Base-by-base conservation (phyloP, 139 green algal genomes). In the Marvania coccoides region DNA sequence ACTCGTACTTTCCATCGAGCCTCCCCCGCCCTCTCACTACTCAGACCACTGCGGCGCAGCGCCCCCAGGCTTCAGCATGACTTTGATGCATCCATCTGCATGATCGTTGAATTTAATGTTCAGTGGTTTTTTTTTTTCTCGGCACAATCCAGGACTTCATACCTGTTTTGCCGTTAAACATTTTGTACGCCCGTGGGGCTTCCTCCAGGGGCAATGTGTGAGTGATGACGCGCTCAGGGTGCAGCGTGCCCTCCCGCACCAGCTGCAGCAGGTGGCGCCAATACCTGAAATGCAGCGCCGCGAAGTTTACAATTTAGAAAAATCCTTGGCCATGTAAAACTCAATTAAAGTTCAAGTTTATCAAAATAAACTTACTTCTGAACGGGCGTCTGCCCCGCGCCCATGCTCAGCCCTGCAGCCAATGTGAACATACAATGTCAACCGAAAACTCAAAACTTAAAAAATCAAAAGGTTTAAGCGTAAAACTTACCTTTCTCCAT, bases 401-500 rank as follows among this genome's bases (percentile, higher is more conserved):
- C 15, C 65, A 77, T 67, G 26, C n/a, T 56, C 38, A 79, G 47
- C 3, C 48, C 40, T 10, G 8, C 4, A 47, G 9, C 24, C 7
- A 24, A 2, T 24, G 35, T 3, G 14, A 55, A 12, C 8, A 26
- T 33, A 24, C 38, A 30, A 15, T 26, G 6, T 10, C 7, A 2
- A 47, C 7, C 34, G 37, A n/a, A 23, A 19, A 29, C 19, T 15
- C 33, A 34, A 29, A 47, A 23, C 2, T 48, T 3, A 6, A 4
- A 13, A 36, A 42, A 23, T 53, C 1, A 12, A 28, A 38, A 1
- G 29, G 45, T 5, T 4, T 15, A 35, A 26, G 34, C 34, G 65
- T 87, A 73, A 0, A 48, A 78, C 13, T 85, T 68, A 7, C 71
- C 71, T 81, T 92, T 92, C 74, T 92, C 86, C 85, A 92, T 92